A percentile compares a stretch with the other conserved stretches of the same genome.
These are phyloP conservation scores for Hericium coralloides DNA, from an alignment of 768 basidiomycete genomes.

Conservation along the genomic window DNA sequence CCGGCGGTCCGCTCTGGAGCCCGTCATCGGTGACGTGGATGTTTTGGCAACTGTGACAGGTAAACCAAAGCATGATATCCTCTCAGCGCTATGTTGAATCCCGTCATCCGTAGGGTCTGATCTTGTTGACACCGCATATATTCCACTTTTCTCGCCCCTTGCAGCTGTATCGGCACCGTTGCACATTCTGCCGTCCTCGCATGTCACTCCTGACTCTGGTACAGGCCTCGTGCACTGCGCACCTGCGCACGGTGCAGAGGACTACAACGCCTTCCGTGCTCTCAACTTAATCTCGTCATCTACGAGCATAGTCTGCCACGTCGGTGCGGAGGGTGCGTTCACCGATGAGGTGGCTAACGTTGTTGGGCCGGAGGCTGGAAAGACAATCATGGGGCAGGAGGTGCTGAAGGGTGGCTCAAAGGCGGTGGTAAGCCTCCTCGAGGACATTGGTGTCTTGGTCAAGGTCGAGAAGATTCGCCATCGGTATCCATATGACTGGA, in stretches of 20 bases:
- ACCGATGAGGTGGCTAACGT: constrained; percentile 47
- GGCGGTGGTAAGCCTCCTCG: constrained; percentile 55
- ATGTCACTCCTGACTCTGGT: constrained; percentile 83
- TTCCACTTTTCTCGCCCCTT: constrained; percentile 45
- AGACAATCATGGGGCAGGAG: constrained; percentile 50
- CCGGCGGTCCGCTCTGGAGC: constrained; percentile 21
- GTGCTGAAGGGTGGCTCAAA: constrained; percentile 69
- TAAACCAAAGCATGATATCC: constrained; percentile 5
- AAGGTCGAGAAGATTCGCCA: constrained; percentile 70
- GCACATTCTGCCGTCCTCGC: constrained; percentile 52
- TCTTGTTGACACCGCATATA: constrained; percentile 54
- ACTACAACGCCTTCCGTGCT: constrained; percentile 70
- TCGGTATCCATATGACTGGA: constrained; percentile 95
- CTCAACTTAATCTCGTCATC: constrained; percentile 37
- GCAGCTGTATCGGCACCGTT: constrained; percentile 10
- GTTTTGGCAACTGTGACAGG: constrained; percentile 31
- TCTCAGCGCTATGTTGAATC: background rate
- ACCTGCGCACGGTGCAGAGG: constrained; percentile 90
- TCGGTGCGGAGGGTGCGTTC: constrained; percentile 71
- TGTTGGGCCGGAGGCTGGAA: constrained; percentile 39
- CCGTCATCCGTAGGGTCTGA: constrained; percentile 28
- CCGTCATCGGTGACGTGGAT: constrained; percentile 22
- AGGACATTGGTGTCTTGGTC: constrained; percentile 44
- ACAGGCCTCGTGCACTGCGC: constrained; percentile 95
- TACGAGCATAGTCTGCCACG: constrained; percentile 64